Percentiles rank a stretch among this genome's conserved stretches.
Evolutionary conservation across 1,284 basidiomycete genomes (phyloP).

Genomic region (Sporisorium iseilematis-ciliati): DNA sequence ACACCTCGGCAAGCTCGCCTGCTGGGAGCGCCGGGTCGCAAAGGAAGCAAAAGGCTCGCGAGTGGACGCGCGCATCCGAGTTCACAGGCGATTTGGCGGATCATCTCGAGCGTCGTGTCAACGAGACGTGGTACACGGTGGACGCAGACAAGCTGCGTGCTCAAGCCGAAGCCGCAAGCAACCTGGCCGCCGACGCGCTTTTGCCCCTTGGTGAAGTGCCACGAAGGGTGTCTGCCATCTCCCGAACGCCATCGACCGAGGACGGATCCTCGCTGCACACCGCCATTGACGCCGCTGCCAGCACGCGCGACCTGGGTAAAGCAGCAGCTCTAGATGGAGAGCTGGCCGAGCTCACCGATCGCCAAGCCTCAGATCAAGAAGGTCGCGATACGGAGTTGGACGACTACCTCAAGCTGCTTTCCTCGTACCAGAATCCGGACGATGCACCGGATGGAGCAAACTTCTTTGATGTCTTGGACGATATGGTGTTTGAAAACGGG

Average conservation of each 20-base stretch:
- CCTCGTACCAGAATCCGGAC: constrained; percentile 49
- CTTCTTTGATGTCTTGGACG: constrained; percentile 49
- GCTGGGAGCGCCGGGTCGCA: constrained; percentile 12
- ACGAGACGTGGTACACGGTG: constrained; percentile 43
- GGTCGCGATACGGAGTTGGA: constrained; percentile 33
- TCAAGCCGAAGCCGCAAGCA: constrained; percentile 22
- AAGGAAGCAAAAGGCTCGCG: constrained; percentile 20
- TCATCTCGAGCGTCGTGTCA: constrained; percentile 38
- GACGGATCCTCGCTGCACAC: constrained; percentile 29
- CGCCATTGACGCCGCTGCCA: constrained; percentile 4
- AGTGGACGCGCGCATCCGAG: constrained; percentile 48
- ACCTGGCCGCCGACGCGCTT: constrained; percentile 12
- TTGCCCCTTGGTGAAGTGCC: constrained; percentile 2
- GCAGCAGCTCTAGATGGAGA: constrained; percentile 4
- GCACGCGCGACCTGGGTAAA: background rate
- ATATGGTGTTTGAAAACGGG: constrained; percentile 40
- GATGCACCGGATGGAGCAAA: constrained; percentile 37
- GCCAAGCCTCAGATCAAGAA: constrained; percentile 1
- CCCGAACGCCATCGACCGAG: constrained; percentile 27
- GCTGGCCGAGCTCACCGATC: constrained; percentile 4
- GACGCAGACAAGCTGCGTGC: constrained; percentile 19
- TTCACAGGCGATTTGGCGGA: constrained; percentile 44
- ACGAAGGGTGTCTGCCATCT: constrained; percentile 1
- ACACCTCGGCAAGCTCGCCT: constrained; percentile 14
- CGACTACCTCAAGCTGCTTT: constrained; percentile 44